Percentiles rank a stretch among this genome's conserved stretches.
Conservation (phyloP, 805 yeast genomes). For the Ogataea nonfermentans region DNA sequence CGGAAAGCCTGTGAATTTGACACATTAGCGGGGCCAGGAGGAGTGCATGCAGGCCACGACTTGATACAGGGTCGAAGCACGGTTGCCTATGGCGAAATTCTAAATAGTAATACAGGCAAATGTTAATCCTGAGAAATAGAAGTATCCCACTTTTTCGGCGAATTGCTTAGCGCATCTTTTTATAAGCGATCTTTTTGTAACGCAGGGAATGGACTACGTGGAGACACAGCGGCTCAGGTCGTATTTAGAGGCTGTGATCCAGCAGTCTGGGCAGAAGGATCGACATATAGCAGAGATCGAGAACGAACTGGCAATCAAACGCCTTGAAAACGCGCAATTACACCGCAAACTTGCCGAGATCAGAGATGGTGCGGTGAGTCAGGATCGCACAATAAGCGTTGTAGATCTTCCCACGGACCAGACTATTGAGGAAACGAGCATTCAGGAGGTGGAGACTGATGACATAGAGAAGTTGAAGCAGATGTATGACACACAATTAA, state of each 20-base stretch:
- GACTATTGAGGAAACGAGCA: neutral
- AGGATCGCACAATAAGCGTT: neutral
- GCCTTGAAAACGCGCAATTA: constrained; percentile 1
- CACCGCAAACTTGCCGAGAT: constrained; percentile 1
- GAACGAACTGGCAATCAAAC: constrained; percentile 5
- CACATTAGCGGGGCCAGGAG: too few species aligned
- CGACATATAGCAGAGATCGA: constrained; percentile 10
- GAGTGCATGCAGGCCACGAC: too few species aligned
- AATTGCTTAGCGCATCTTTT: too few species aligned
- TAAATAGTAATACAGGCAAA: too few species aligned
- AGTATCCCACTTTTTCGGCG: too few species aligned
- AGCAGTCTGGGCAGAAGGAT: constrained; percentile 7
- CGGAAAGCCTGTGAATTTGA: constrained; percentile 60
- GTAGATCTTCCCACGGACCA: neutral
- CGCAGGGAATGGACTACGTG: constrained; percentile 1
- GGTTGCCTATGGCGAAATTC: too few species aligned
- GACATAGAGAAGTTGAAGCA: constrained; percentile 2
- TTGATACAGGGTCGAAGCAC: too few species aligned
- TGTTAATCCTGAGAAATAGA: too few species aligned
- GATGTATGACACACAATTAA: constrained; percentile 4
- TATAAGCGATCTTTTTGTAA: neutral
- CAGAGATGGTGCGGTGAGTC: neutral
- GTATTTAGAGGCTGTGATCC: constrained; percentile 1
- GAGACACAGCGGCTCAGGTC: neutral
- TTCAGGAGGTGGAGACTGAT: neutral